Evolutionary conservation across 495 filamentous ascomycete genomes (phyloP).

Genomic region (Aspergillus wentii): DNA sequence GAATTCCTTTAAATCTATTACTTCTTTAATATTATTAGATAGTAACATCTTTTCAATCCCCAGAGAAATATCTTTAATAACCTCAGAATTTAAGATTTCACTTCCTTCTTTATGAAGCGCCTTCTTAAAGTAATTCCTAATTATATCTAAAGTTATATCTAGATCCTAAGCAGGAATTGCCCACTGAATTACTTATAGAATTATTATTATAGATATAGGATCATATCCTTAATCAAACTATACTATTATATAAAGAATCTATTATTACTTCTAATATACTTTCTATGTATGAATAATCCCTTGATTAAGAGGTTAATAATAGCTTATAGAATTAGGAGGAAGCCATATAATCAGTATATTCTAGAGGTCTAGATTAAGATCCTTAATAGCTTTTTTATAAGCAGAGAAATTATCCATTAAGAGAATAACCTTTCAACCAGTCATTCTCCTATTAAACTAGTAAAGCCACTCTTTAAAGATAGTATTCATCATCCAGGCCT

Average conservation of each 20-base stretch:
- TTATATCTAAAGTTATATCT: slow-evolving; percentile 4
- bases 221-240: slow-evolving; percentile 7
- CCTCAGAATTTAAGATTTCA: background rate
- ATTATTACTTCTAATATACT: slow-evolving; percentile 15
- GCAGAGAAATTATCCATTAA: slow-evolving; percentile 27
- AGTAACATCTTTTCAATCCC: slow-evolving; percentile 2
- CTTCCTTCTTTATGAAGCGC: slow-evolving; percentile 2
- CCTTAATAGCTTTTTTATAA: slow-evolving; percentile 14
- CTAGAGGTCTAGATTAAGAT: slow-evolving; percentile 1
- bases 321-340: slow-evolving; percentile 19
- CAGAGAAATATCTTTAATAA: slow-evolving; percentile 1
- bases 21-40: background rate
- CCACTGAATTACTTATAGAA: slow-evolving; percentile 15
- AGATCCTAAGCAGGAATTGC: slow-evolving; percentile 10
- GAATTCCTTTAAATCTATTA: slow-evolving; percentile 9
- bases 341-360: slow-evolving; percentile 21
- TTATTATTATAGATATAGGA: slow-evolving; percentile 12
- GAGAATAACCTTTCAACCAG: slow-evolving; percentile 19
- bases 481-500: slow-evolving; percentile 21
- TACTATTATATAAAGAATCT: slow-evolving; percentile 13
- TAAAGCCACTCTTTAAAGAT: slow-evolving; percentile 23
- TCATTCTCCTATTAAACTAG: slow-evolving; percentile 20
- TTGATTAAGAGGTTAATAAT: slow-evolving; percentile 24
- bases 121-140: slow-evolving; percentile 16
- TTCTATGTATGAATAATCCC: slow-evolving; percentile 27